Evolutionary conservation across 2,329 filamentous ascomycete species (phyloP), one percentile per base, ranked within the genome.

Genomic region (Endoconidiophora polonica): DNA sequence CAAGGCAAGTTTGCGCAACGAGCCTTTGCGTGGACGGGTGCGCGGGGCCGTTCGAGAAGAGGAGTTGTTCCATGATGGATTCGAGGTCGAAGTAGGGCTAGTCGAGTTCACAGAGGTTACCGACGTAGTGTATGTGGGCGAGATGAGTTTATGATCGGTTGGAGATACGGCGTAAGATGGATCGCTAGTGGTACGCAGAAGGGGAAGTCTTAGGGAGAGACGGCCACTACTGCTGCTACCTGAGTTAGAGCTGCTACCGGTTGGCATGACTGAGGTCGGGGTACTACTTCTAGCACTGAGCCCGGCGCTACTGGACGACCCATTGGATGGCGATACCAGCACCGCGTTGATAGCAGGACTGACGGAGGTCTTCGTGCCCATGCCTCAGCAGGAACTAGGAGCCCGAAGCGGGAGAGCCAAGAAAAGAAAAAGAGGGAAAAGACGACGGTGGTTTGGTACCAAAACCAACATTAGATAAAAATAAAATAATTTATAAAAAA

Each of bases 1-100:
- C 16, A 94, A 69, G 23, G 86, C 87, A 9, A 85, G 86, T 65
- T 94, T 94, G 53, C 88, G 76, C 61, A 95, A 69, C 9, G 88
- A 94, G 3, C 86, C 87, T 61, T 83, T 84, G 53, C 88, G 77
- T 29, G 44, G 48, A 18, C 52, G 44, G n/a, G 51, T 49, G 20
- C 50, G 50, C 36, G 49, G 36, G 18, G 40, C 24, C 7, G 47
- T 33, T 29, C 39, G 40, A 3, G 47, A 38, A 20, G 47, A 38
- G 5, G 47, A 44, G 40, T 38, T 46, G 33, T 46, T 37, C 44
- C 44, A 46, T 5, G 44, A 46, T 10, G 38, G 26, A 39, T 33
- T 38, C 5, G 47, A 43, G 38, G 39, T 33, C 10, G 16, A 24
- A 20, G 42, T 44, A 24, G 42, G 22, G 42, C 14, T 22, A 20